Conservation (phyloP, 176 grass and related monocot species). For the Rhynchospora breviuscula region DNA sequence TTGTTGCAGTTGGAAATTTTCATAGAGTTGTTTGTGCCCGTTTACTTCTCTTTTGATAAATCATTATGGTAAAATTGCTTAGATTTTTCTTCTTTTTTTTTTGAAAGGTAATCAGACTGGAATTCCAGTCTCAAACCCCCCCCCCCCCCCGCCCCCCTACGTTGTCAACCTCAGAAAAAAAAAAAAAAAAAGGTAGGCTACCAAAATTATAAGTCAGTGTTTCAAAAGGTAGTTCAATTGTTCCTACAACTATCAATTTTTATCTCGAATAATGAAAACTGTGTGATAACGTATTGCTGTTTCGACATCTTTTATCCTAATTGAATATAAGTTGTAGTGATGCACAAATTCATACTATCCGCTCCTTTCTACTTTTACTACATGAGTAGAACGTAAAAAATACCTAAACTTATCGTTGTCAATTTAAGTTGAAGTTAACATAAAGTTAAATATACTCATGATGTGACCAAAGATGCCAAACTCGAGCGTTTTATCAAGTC, state of each 20-base stretch:
- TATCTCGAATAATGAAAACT: not conserved
- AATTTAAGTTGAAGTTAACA: slow-evolving; percentile 12
- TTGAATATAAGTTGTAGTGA: not conserved
- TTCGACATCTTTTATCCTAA: not conserved
- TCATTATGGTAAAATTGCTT: not conserved
- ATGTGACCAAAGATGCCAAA: slow-evolving; percentile 25
- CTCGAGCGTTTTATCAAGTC: slow-evolving; percentile 11
- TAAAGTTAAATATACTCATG: slow-evolving; percentile 16
- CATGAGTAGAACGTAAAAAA: slow-evolving; percentile 1
- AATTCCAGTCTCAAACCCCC: not conserved
- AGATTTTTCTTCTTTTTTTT: not conserved
- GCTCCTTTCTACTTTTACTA: not conserved
- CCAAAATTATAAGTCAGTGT: not conserved
- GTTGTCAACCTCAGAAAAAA: not conserved
- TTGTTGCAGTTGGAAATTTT: not conserved
- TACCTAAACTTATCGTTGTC: slow-evolving; percentile 23
- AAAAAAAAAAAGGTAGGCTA: not conserved
- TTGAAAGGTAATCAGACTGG: not conserved
- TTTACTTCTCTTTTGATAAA: not conserved
- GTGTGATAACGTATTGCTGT: not conserved
- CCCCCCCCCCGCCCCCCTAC: not conserved
- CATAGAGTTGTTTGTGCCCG: not conserved
- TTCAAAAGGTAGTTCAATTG: not conserved
- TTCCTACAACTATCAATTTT: not conserved
- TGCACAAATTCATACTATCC: not conserved